These are phyloP conservation scores for Trematosphaeria pertusa DNA, from an alignment of 2,329 filamentous ascomycete species.

Conservation along the genomic window DNA sequence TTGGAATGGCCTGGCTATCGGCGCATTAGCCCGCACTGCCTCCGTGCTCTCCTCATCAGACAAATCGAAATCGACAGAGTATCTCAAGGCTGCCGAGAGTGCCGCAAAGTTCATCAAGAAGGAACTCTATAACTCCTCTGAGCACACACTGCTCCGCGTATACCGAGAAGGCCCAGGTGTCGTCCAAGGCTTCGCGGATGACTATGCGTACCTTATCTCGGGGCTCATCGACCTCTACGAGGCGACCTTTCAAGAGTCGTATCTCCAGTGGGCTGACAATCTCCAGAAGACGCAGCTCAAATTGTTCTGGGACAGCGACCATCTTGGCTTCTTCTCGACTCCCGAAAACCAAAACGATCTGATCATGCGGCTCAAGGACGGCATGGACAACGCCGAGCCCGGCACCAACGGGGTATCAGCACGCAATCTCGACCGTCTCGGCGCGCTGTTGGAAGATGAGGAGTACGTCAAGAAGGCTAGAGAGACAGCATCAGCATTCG, in stretches of 20 bases:
- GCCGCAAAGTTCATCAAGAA: conserved; percentile 75
- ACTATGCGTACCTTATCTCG: conserved; percentile 88
- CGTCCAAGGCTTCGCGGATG: conserved; percentile 82
- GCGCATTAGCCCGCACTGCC: conserved; percentile 78
- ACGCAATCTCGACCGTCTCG: conserved; percentile 83
- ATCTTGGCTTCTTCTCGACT: conserved; percentile 76
- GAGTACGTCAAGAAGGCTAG: conserved; percentile 70
- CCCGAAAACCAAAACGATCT: conserved; percentile 68
- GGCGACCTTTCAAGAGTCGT: conserved; percentile 76
- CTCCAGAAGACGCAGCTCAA: conserved; percentile 79
- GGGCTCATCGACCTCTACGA: conserved; percentile 86
- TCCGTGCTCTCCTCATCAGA: conserved; percentile 69
- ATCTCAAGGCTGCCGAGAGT: conserved; percentile 69
- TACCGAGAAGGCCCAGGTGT: conserved; percentile 72
- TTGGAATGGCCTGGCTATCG: conserved; percentile 90
- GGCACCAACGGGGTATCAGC: conserved; percentile 90
- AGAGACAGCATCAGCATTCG: conserved; percentile 83
- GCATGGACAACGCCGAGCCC: conserved; percentile 91
- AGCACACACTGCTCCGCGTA: conserved; percentile 73
- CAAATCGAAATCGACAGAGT: conserved; percentile 64
- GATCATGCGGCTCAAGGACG: conserved; percentile 89
- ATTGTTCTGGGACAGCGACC: conserved; percentile 75
- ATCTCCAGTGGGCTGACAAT: conserved; percentile 80
- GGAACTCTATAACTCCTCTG: conserved; percentile 72
- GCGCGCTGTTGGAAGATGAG: conserved; percentile 70